Base-by-base conservation (phyloP, 306 rosid species). In the Citrullus colocynthis region DNA sequence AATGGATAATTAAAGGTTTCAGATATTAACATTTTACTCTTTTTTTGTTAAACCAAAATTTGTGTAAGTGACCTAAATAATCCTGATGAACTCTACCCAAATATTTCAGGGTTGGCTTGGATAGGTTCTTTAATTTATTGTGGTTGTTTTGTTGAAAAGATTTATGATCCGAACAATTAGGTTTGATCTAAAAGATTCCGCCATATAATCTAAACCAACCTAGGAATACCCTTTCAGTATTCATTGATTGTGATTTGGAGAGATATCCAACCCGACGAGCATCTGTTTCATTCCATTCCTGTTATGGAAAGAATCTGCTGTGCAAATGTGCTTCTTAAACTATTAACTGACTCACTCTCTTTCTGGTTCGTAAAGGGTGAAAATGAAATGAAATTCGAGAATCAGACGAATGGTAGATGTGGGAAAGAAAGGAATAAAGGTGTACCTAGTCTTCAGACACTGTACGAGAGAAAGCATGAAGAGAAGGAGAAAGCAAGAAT, bases 401-500 rank as follows among this genome's bases (percentile, higher is more conserved):
- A 39, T 28, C 74, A 76, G 81, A 77, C 30, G 82, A 83, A 71
- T 65, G 74, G 44, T 62, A 84, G 80, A 80, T 71, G 67, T 79
- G 84, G 45, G 77, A 87, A 79, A 42, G 74, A 58, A 30, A 78
- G 75, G 80, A 84, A 83, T 76, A 60, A 70, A 10, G 80, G 87
- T 28, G 51, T 79, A 30, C 60, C 77, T 76, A 87, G 86, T 85
- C 80, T 93, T 79, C 79, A 83, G 77, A 82, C 82, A 79, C 16
- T 89, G 81, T 88, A 86, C 64, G 83, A 81, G 83, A 91, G 81
- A 86, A 79, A 86, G 77, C 88, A 78, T 73, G 87, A 89, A 80
- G 90, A 88, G 85, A 84, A 76, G 41, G 91, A 88, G 87, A 87
- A 82, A 77, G 90, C 81, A 78, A 87, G 91, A 78, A 82, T 74